Evolutionary conservation across 371 early-diverging fungal species (phyloP).

Genomic region (Zychaea mexicana): DNA sequence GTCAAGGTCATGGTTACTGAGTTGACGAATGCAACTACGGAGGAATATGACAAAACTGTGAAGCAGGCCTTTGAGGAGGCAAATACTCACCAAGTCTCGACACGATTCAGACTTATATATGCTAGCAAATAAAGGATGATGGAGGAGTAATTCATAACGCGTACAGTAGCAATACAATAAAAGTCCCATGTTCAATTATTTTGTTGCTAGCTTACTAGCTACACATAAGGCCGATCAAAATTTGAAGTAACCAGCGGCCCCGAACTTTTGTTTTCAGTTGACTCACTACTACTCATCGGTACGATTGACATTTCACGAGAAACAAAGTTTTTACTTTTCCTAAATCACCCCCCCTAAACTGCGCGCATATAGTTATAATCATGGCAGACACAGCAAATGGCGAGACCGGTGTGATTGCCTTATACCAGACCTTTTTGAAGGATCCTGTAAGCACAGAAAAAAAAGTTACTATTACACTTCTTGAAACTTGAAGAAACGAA

Average conservation of each 20-base stretch:
- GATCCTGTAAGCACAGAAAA: conserved; percentile 23
- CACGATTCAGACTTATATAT: conserved; percentile 37
- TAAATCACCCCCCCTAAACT: background rate
- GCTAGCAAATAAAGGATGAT: conserved; percentile 15
- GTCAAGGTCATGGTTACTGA: conserved; percentile 42
- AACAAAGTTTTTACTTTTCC: background rate
- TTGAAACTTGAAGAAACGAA: too few relatives aligned
- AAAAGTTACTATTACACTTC: background rate
- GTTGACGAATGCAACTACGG: conserved; percentile 13
- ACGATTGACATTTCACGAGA: background rate
- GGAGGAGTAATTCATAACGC: too few relatives aligned
- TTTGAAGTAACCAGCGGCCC: too few relatives aligned
- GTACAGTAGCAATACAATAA: too few relatives aligned
- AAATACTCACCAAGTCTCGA: conserved; percentile 16
- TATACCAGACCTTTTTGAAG: conserved; percentile 23
- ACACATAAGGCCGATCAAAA: too few relatives aligned
- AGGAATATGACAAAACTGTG: conserved; percentile 23
- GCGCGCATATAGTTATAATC: background rate
- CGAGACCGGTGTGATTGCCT: conserved; percentile 18
- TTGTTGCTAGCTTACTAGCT: too few relatives aligned
- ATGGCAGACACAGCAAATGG: background rate
- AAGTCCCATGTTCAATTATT: too few relatives aligned
- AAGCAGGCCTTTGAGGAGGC: conserved; percentile 30
- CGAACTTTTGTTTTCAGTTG: background rate
- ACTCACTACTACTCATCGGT: background rate